These are phyloP conservation scores for Neophaeococcomyces mojaviensis DNA, from an alignment of 2,329 filamentous ascomycete species.

Conservation along the genomic window DNA sequence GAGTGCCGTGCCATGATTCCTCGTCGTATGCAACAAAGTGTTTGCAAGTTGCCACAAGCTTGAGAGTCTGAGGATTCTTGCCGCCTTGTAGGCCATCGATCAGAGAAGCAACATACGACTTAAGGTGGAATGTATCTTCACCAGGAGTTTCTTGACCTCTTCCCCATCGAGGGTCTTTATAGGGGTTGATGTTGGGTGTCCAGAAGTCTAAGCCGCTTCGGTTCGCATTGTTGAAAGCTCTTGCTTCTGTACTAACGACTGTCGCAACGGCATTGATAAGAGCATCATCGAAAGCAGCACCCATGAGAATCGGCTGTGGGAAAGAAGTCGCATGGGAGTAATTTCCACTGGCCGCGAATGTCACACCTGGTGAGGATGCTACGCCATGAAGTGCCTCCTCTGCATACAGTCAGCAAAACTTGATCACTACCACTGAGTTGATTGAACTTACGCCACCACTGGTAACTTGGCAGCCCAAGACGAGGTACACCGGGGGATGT, in stretches of 20 bases:
- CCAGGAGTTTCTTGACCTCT: conserved; percentile 55
- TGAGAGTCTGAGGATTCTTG: conserved; percentile 32
- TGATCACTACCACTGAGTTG: neutral
- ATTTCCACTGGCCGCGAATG: conserved; percentile 45
- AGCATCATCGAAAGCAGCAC: conserved; percentile 57
- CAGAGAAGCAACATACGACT: conserved; percentile 46
- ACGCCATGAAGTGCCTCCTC: conserved; percentile 52
- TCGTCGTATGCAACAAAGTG: conserved; percentile 54
- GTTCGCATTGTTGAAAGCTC: conserved; percentile 57
- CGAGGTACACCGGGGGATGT: conserved; percentile 45
- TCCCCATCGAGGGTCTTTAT: conserved; percentile 57
- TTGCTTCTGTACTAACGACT: conserved; percentile 50
- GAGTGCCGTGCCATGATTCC: conserved; percentile 39
- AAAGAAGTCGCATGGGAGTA: conserved; percentile 59
- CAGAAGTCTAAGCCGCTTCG: conserved; percentile 52
- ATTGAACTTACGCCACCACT: conserved; percentile 24
- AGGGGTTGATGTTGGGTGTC: conserved; percentile 62
- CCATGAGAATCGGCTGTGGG: conserved; percentile 55
- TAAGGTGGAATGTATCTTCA: conserved; percentile 47
- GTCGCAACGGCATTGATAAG: conserved; percentile 51
- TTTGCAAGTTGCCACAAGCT: conserved; percentile 52
- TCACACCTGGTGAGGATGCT: conserved; percentile 46
- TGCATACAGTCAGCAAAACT: conserved; percentile 8
- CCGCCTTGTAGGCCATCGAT: conserved; percentile 49
- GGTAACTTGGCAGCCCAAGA: conserved; percentile 51